Evolutionary conservation across 2,329 filamentous ascomycete genomes (phyloP).

Genomic region (Salinomyces thailandicus): DNA sequence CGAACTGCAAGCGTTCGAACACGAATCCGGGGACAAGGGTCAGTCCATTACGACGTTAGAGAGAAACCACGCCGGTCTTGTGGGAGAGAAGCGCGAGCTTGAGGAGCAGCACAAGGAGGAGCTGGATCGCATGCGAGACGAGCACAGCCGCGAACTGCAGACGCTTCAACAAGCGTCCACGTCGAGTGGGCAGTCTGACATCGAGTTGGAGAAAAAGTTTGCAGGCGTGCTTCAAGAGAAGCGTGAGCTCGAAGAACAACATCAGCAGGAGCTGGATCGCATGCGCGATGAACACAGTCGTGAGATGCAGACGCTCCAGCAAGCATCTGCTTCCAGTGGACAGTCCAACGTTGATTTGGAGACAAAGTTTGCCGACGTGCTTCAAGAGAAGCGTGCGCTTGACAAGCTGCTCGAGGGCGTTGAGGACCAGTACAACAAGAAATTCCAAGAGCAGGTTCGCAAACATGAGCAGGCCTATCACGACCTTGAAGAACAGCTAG

Average conservation of each 20-base stretch:
- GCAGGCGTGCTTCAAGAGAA: neutral
- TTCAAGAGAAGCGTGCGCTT: neutral
- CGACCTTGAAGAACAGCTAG: conserved; percentile 11
- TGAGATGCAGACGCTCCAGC: neutral
- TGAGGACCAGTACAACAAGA: neutral
- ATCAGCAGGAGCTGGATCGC: neutral
- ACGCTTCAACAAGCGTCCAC: neutral
- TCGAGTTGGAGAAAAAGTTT: neutral
- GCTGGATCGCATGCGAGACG: neutral
- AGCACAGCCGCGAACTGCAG: neutral
- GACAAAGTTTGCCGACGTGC: neutral
- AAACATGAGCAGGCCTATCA: conserved; percentile 14
- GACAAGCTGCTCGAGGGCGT: neutral
- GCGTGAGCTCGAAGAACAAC: conserved; percentile 16
- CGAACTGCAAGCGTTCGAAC: neutral
- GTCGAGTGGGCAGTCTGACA: neutral
- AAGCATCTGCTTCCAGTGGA: neutral
- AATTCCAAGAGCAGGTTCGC: conserved; percentile 2
- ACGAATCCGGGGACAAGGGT: neutral
- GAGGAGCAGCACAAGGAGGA: conserved; percentile 10
- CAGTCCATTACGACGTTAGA: neutral
- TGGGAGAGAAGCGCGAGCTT: conserved; percentile 17
- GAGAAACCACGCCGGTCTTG: neutral
- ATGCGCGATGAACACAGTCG: neutral
- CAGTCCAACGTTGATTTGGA: neutral